Base-by-base conservation (phyloP, 306 rosid genomes). In the Abrus precatorius region DNA sequence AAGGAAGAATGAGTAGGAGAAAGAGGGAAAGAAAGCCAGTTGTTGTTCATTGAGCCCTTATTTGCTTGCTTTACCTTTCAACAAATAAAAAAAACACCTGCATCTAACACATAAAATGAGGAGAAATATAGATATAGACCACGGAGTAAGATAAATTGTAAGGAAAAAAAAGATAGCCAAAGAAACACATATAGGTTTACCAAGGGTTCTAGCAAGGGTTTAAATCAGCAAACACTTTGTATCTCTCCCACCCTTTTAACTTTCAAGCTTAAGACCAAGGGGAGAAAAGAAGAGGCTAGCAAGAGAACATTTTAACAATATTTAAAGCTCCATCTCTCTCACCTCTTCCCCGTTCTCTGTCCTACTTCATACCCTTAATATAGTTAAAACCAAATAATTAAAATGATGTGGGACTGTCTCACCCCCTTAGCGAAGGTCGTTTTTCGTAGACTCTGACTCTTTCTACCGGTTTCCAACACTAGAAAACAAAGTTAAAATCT, bases 1-100 rank as follows among this genome's bases (percentile, higher is more conserved):
- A 91, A 68, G 2, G 99, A 88, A 80, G 99, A 86, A 77, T 90
- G 90, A 74, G 93, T 82, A 7, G 98, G 98, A 33, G 97, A 91
- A 70, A 93, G 94, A 56, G 99, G 99, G 83, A 91, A 95, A 1
- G 99, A 93, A 52, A 95, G 97, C 98, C 99, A 95, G 91, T 93
- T 95, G 88, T 95, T 95, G 77, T 95, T 93, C 94, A 90, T 90
- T 62, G 96, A 88, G 68, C 90, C 87, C 88, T 77, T 83, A 34
- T 36, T 33, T 5, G 32, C 52, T 64, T 38, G 3, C 29, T 59
- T 61, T 44, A 34, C 43, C 56, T 57, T 80, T 62, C 80, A 69
- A 72, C 6, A 69, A 82, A 85, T 75, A 78, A 82, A 80, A 20
- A 74, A 49, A 72, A 44, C 69, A 54, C 89, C 95, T 89, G 89